Evolutionary conservation across 495 filamentous ascomycete species (phyloP), one percentile per base, ranked within the genome.

Genomic region (Penicillium paradoxum): DNA sequence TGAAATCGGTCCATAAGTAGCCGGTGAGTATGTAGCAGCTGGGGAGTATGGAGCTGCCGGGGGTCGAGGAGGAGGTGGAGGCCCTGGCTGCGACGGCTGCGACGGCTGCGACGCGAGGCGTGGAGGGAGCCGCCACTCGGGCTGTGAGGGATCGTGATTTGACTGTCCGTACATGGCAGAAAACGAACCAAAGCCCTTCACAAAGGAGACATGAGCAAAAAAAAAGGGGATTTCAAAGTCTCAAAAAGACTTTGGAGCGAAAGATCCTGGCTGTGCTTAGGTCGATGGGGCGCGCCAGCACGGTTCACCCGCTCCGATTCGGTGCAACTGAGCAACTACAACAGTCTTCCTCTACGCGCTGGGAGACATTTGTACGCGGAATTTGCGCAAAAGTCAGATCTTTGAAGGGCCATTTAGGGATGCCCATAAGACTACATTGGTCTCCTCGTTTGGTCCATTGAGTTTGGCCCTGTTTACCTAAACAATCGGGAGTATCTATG

Each of bases 71-170:
- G 51, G 55, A 40, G 57, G 57, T 4, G 47, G 57, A 18, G 52
- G 47, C 10, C 6, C 6, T 22, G 62, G 53, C 10, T 45, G 49
- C 8, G 54, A 38, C 25, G 56, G 46, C 6, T 58, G 58, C 19
- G 55, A 51, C 37, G 54, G 54, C 18, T 54, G 64, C 17, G 54
- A 57, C 2, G 63, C 38, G 14, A 38, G 48, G 29, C 57, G 57
- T 11, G 65, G 32, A 30, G 70, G 53, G 15, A 65, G 51, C 49
- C 67, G 70, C 74, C 74, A 77, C 74, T 77, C 73, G 29, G 74
- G 74, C 44, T 71, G 66, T n/a, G 67, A 54, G 33, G 38, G 58
- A 33, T 51, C 49, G 8, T 45, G 59, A 19, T 55, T 48, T n/a
- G 56, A 59, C 17, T 56, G 47, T 5, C 66, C 64, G 49, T 69